These are phyloP conservation scores for Emergomyces pasteurianus DNA, from an alignment of 2,329 filamentous ascomycete species.

Conservation along the genomic window DNA sequence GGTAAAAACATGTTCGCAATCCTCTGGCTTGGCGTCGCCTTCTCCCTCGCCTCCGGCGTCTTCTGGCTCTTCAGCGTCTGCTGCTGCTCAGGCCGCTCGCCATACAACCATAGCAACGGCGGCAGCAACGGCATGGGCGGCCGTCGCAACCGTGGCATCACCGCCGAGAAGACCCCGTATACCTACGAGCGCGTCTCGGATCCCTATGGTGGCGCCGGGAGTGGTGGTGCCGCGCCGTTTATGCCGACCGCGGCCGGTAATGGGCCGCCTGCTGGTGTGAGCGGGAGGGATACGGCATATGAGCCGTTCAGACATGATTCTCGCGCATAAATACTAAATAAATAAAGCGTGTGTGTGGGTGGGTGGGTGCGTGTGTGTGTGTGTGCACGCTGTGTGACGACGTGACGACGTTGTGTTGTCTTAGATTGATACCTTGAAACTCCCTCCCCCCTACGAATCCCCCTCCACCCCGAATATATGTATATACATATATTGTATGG, in stretches of 20 bases:
- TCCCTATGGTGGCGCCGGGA: conserved; percentile 7
- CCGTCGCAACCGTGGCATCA: conserved; percentile 21
- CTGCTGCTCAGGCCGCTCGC: conserved; percentile 66
- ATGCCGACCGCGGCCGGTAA: background rate
- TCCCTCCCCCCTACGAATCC: no score
- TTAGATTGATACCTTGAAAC: no score
- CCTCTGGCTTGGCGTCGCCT: conserved; percentile 69
- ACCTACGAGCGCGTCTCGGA: conserved; percentile 45
- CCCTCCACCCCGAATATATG: no score
- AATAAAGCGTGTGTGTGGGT: background rate
- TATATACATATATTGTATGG: no score
- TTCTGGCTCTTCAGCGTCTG: conserved; percentile 91
- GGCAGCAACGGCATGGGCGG: conserved; percentile 18
- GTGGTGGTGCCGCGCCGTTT: background rate
- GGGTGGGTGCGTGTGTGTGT: background rate
- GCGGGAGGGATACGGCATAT: conserved; percentile 8
- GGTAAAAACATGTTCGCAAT: conserved; percentile 58
- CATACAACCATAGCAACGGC: conserved; percentile 34
- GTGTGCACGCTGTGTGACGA: no score
- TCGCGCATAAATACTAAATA: background rate
- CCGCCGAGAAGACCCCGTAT: conserved; percentile 49
- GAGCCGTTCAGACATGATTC: conserved; percentile 12
- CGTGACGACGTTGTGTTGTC: no score
- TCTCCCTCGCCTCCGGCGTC: conserved; percentile 60
- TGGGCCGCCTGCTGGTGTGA: background rate